Base-by-base conservation (phyloP, 306 rosid species). In the Echinosophora koreensis region DNA sequence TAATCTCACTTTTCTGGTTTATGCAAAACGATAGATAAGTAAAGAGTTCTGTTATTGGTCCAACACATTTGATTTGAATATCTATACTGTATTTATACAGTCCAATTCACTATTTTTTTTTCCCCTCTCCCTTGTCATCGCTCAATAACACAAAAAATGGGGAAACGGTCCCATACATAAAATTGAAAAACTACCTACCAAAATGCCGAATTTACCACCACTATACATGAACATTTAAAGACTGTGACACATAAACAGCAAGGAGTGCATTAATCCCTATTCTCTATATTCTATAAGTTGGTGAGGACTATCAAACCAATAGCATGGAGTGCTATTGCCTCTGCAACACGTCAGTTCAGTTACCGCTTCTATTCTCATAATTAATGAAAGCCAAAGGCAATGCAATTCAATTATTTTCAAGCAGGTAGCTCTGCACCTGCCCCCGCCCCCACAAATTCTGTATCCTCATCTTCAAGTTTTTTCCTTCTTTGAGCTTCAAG, bases 401-500 rank as follows among this genome's bases (percentile, higher is more conserved):
- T 67, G 13, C 59, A 54, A 71, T 51, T 30, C 57, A 13, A 65
- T 46, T 81, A 44, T 65, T 49, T 70, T 92, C 87, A 90, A 60
- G 79, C 57, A 16, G 81, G 78, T 49, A 82, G 65, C 73, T 83
- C 94, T 6, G 75, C 49, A 30, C 41, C 71, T 74, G 67, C 64
- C 30, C 60, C 66, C 68, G 73, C 64, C 38, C 81, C 78, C 62
- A 87, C 74, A 10, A 15, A 81, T 49, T 88, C 89, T 49, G 68
- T 14, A 15, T 62, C 85, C 32, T 70, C 82, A 5, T 76, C 90
- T 80, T 80, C 75, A 69, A 87, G 82, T 78, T 80, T 87, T 71
- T 87, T 90, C 81, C 55, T 86, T 78, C 73, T 83, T 46, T 85
- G 86, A 67, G 87, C 97, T 75, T 90, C 93, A 62, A 85, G 90